phyloP scores from a whole-genome alignment of 164 flowering plant species.

The Umbilicus rupestris region DNA sequence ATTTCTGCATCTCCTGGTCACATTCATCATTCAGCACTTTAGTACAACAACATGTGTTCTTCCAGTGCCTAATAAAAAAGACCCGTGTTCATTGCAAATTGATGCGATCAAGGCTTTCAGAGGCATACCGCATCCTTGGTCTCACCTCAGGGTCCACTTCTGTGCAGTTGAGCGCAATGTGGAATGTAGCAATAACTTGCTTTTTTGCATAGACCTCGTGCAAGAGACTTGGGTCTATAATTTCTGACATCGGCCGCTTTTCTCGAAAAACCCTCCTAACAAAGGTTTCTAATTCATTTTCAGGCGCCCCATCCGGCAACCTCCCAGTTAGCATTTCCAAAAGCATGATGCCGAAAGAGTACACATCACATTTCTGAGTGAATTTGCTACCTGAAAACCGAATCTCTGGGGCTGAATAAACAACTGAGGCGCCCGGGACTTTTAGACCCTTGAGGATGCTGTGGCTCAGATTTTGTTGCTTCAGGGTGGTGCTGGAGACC shows the following conservation, averaged over 20 bases:
- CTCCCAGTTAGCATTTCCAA: constrained; percentile 78
- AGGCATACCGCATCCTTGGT: constrained; percentile 75
- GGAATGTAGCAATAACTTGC: constrained; percentile 68
- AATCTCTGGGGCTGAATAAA: constrained; percentile 75
- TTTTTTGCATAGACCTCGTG: constrained; percentile 72
- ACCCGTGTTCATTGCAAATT: background rate
- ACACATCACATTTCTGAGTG: constrained; percentile 81
- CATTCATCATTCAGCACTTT: background rate
- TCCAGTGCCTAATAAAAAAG: background rate
- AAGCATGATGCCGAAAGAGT: constrained; percentile 74
- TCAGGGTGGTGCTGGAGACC: constrained; percentile 18
- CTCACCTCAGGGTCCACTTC: constrained; percentile 73
- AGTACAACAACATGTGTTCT: background rate
- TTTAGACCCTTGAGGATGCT: constrained; percentile 19
- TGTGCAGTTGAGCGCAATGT: constrained; percentile 82
- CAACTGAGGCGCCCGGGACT: constrained; percentile 18
- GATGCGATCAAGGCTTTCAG: constrained; percentile 62
- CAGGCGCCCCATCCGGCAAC: constrained; percentile 39
- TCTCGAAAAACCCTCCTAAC: constrained; percentile 73
- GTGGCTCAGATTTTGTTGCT: constrained; percentile 29
- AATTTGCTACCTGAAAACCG: constrained; percentile 33
- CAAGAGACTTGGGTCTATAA: constrained; percentile 62
- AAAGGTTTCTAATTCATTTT: constrained; percentile 46
- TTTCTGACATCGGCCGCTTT: constrained; percentile 61
- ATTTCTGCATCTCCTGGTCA: background rate